Evolutionary conservation across 345 rosid genomes (phyloP).

Genomic region (Citrus medica): DNA sequence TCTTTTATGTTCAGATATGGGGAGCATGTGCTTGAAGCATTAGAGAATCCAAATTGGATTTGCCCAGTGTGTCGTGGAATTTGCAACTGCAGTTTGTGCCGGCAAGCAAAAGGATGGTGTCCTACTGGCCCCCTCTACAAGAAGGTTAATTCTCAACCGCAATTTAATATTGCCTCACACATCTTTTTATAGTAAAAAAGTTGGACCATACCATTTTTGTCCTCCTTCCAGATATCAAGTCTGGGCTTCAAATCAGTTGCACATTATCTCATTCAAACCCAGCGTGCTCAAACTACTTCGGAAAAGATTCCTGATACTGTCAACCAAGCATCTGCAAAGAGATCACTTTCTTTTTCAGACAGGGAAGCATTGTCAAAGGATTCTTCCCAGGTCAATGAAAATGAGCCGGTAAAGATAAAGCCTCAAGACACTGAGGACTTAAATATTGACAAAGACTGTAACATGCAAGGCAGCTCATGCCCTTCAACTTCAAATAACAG

Average conservation of each 20-base stretch:
- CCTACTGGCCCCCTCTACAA: slow-evolving; percentile 74
- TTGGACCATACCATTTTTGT: slow-evolving; percentile 13
- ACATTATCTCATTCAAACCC: slow-evolving; percentile 78
- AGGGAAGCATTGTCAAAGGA: slow-evolving; percentile 20
- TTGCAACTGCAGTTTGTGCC: slow-evolving; percentile 92
- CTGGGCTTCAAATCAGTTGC: slow-evolving; percentile 94
- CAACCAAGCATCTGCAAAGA: slow-evolving; percentile 55
- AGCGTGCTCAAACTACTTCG: slow-evolving; percentile 23
- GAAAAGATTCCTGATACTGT: slow-evolving; percentile 26
- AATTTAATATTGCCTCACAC: not conserved
- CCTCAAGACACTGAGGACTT: slow-evolving; percentile 17
- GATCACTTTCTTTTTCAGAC: slow-evolving; percentile 50
- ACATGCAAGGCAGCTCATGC: slow-evolving; percentile 11
- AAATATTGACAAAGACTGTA: slow-evolving; percentile 14
- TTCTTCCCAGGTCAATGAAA: slow-evolving; percentile 12
- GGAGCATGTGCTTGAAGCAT: slow-evolving; percentile 90
- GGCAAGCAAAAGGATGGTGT: slow-evolving; percentile 73
- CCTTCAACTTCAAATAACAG: slow-evolving; percentile 10
- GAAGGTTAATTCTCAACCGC: slow-evolving; percentile 41
- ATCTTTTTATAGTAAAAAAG: not conserved
- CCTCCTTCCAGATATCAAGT: slow-evolving; percentile 43
- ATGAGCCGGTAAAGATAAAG: slow-evolving; percentile 10
- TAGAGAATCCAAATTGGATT: slow-evolving; percentile 70
- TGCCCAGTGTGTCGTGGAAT: slow-evolving; percentile 90
- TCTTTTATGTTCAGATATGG: slow-evolving; percentile 54